A percentile compares a stretch with the other conserved stretches of the same genome.
Evolutionary conservation across 257 asterid genomes (phyloP).

Genomic region (Capsicum baccatum): DNA sequence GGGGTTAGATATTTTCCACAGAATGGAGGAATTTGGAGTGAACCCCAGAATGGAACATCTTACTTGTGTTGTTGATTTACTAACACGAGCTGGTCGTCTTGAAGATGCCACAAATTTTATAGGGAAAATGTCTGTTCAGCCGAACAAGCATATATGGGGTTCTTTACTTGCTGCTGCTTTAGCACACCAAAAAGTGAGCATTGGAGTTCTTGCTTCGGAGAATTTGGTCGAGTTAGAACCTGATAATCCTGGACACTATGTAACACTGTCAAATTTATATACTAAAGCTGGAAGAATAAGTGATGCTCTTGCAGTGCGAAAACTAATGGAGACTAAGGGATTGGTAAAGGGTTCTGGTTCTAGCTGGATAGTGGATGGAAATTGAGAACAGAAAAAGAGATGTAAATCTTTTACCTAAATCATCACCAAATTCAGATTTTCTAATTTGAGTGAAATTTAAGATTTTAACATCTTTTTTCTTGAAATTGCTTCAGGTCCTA

Average conservation of each 20-base stretch:
- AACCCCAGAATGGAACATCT: conserved; percentile 45
- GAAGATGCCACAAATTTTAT: conserved; percentile 47
- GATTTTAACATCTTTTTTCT: not conserved
- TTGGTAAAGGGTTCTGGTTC: conserved; percentile 45
- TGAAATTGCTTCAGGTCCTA: not conserved
- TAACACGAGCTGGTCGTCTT: conserved; percentile 52
- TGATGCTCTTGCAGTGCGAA: conserved; percentile 41
- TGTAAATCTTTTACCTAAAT: not conserved
- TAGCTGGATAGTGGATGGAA: conserved; percentile 41
- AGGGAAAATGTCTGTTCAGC: conserved; percentile 35
- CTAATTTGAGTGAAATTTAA: not conserved
- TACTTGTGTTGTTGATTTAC: conserved; percentile 50
- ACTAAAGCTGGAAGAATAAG: conserved; percentile 44
- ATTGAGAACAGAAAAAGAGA: conserved; percentile 29
- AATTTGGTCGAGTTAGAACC: conserved; percentile 46
- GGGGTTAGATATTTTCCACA: conserved; percentile 40
- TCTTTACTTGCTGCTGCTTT: conserved; percentile 46
- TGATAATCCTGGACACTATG: conserved; percentile 54
- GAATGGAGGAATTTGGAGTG: conserved; percentile 36
- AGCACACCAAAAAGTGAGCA: conserved; percentile 30
- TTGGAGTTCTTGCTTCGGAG: conserved; percentile 43
- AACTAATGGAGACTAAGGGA: conserved; percentile 45
- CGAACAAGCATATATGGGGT: conserved; percentile 51
- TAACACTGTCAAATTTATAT: conserved; percentile 52
- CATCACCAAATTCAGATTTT: conserved; percentile 5